A percentile compares a stretch with the other conserved stretches of the same genome.
phyloP scores from a whole-genome alignment of 2,329 filamentous ascomycete species.

The Cercospora sp. region DNA sequence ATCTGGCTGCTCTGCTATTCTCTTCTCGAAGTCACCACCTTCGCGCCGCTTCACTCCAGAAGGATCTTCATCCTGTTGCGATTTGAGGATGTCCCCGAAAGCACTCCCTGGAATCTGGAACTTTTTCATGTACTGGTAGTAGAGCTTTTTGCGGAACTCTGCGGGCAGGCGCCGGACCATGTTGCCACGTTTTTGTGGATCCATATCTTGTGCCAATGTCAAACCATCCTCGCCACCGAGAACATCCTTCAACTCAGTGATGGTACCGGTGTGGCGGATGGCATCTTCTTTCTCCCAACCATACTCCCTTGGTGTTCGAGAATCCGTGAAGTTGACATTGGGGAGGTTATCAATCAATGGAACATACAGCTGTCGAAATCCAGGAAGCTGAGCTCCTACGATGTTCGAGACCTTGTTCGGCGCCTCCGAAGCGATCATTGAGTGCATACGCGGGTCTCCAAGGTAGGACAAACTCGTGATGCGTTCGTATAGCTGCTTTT shows the following conservation, averaged over 20 bases:
- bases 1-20: conserved; percentile 73
- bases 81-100: conserved; percentile 80
- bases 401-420: conserved; percentile 93
- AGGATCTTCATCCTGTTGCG: conserved; percentile 66
- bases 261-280: conserved; percentile 37
- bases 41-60: conserved; percentile 69
- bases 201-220: conserved; percentile 83
- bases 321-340: conserved; percentile 76
- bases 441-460: conserved; percentile 90
- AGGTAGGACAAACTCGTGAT: conserved; percentile 93
- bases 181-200: conserved; percentile 83
- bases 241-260: conserved; percentile 58
- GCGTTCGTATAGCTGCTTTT: conserved; percentile 82
- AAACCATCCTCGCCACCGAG: conserved; percentile 61
- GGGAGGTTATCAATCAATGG: conserved; percentile 87
- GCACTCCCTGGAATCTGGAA: conserved; percentile 80
- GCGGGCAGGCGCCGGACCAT: conserved; percentile 92
- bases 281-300: conserved; percentile 43
- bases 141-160: conserved; percentile 82
- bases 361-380: conserved; percentile 88
- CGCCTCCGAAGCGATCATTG: conserved; percentile 69
- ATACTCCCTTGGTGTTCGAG: conserved; percentile 52
- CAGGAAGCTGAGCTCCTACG: conserved; percentile 83
- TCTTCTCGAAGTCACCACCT: conserved; percentile 80
- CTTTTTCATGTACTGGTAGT: conserved; percentile 92